Evolutionary conservation across 2,329 filamentous ascomycete genomes (phyloP), one percentile per base, ranked within the genome.

Genomic region (Mycosphaerella arachidis): DNA sequence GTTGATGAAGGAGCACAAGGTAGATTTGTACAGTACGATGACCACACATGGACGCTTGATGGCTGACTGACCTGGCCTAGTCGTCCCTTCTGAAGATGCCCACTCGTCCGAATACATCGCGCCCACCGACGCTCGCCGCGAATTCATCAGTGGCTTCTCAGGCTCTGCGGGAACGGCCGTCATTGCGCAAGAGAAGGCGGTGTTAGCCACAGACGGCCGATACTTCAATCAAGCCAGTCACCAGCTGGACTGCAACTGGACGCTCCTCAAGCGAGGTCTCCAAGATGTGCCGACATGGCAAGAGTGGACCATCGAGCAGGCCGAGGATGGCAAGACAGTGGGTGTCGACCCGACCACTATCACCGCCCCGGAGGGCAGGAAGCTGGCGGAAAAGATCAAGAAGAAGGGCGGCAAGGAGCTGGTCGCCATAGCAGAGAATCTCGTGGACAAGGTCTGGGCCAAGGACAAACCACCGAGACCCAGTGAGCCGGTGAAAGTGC

Each of bases 101-200:
- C 94, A 99, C 75, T 91, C 93, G 68, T 97, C 93, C 67, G 94
- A 99, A 79, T 99, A 99, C 76, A 97, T 97, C 75, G 94, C 94
- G 54, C 87, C 88, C n/a, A 96, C 91, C 74, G 94, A 99, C 79
- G 92, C 84, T 62, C 87, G 94, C 67, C 87, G 94, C 80, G 91
- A 88, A 73, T 97, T 88, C 72, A 96, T 99, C 68, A 92, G 87
- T 62, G 93, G 94, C 29, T 99, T 99, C 76, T 91, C 91, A 60
- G 94, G 94, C 57, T 99, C 94, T 9, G 93, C 94, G 48, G 94
- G 94, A 60, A 96, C 91, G 65, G 94, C 92, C 43, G 88, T 99
- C 54, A 83, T 99, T 58, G 94, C 92, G 2, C 83, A 85, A 53
- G 87, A 91, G 55, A 92, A 92, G 75, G 94, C 94, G 16, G 91